A percentile compares a stretch with the other conserved stretches of the same genome.
phyloP scores from a whole-genome alignment of 768 basidiomycete genomes.

The Termitomyces titanicus region DNA sequence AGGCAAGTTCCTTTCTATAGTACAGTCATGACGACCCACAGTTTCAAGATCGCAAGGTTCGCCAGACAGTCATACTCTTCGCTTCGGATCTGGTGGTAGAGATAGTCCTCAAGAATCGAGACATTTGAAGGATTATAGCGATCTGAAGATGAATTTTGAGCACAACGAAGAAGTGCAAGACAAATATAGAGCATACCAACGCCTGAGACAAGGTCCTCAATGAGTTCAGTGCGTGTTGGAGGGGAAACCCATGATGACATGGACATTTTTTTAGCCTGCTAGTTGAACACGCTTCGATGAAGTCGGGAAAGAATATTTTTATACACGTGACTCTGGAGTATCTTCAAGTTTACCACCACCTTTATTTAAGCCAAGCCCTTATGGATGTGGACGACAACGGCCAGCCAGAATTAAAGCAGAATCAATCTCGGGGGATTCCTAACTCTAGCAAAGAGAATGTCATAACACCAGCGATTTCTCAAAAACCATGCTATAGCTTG shows the following conservation, averaged over 20 bases:
- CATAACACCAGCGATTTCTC: background rate
- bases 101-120: constrained; percentile 91
- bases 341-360: too few species aligned
- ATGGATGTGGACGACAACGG: constrained; percentile 9
- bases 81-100: constrained; percentile 89
- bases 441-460: background rate
- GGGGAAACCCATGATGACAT: constrained; percentile 76
- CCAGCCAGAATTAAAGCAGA: background rate
- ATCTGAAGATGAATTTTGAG: constrained; percentile 45
- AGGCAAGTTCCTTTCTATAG: background rate
- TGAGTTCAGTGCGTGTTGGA: constrained; percentile 76
- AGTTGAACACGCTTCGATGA: background rate
- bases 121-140: constrained; percentile 97
- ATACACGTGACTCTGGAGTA: constrained; percentile 15
- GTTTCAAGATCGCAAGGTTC: constrained; percentile 90
- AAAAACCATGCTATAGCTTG: constrained; percentile 50
- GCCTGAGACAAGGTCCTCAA: constrained; percentile 88
- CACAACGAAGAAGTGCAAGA: constrained; percentile 1
- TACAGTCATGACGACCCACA: constrained; percentile 46
- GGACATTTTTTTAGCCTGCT: constrained; percentile 37
- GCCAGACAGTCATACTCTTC: constrained; percentile 94
- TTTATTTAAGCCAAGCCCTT: too few species aligned
- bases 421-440: background rate
- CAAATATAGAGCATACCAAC: constrained; percentile 57
- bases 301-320: constrained; percentile 24